Base-by-base conservation (phyloP, 2,329 filamentous ascomycete species). In the Ceratocystis huliohia region DNA sequence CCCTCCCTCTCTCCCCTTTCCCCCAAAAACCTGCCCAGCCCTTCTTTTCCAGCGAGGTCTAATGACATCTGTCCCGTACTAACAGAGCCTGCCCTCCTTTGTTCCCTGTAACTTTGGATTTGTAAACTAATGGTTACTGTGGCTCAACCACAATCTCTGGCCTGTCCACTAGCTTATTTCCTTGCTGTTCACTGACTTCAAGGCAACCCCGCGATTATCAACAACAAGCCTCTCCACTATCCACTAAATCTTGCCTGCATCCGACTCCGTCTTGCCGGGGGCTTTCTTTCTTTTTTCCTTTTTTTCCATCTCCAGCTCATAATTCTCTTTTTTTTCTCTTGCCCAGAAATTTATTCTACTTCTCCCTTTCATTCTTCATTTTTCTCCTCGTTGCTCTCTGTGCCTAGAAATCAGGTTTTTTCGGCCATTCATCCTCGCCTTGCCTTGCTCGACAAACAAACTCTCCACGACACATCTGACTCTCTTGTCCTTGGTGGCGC, bases 181-280 rank as follows among this genome's bases (percentile, higher is more conserved):
- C 17, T 44, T 59, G 50, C 30, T 53, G 3, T 22, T 25, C 48
- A 48, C 17, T 48, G 20, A 45, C 22, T 44, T 65, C 30, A 46
- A 53, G 44, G 37, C 13, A 59, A 65, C 63, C 63, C 63, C 63
- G 63, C 63, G 63, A 65, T 65, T 65, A 50, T 65, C 33, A 48
- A 65, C 63, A 59, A 41, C 37, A 41, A 41, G 17, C 28, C 56
- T 59, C 56, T 37, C 25, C 56, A 59, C 50, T 48, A 41, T 5
- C 37, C 46, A 48, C 48, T 53, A 53, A 28, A 59, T n/a, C 56
- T 37, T 53, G 48, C 45, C 45, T 64, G 50, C 48, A 25, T 59
- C 37, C 63, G 33, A 57, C 48, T 57, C 46, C 48, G 46, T 65
- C 48, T 44, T 56, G 46, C 33, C 48, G 46, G 22, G 28, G 37